These are phyloP conservation scores for Mucor saturninus DNA, from an alignment of 371 early-diverging fungal species.

Conservation along the genomic window DNA sequence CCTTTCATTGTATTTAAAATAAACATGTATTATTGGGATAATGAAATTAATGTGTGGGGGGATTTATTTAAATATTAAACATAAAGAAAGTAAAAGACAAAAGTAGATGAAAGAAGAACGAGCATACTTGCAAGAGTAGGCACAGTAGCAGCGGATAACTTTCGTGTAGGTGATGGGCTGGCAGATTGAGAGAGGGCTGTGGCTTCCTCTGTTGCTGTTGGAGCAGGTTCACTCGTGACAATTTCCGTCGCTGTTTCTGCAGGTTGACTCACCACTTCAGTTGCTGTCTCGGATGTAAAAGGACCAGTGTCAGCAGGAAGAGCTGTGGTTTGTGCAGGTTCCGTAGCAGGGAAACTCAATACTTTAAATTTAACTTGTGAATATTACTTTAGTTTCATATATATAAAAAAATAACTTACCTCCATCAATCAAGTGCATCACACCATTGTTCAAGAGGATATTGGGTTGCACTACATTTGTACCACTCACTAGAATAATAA, in stretches of 20 bases:
- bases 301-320: neutral
- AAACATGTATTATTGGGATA: neutral
- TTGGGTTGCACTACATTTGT: constrained; percentile 39
- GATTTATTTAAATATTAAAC: constrained; percentile 1
- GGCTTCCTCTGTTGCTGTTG: neutral
- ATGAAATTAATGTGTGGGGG: neutral
- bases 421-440: constrained; percentile 48
- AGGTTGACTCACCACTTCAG: neutral
- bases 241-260: neutral
- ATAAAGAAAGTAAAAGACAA: constrained; percentile 7
- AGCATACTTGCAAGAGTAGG: constrained; percentile 1
- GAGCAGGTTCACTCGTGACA: neutral
- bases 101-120: neutral
- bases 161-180: neutral
- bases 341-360: neutral
- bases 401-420: constrained; percentile 4
- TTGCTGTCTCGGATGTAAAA: no score
- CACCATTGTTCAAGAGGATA: constrained; percentile 49
- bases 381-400: neutral
- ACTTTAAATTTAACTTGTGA: neutral
- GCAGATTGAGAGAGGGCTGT: neutral
- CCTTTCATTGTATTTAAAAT: neutral
- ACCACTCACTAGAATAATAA: constrained; percentile 19
- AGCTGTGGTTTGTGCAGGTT: no score
- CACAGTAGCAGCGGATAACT: neutral